Base-by-base conservation (phyloP, 208 protist species). In the Leishmania lainsoni region DNA sequence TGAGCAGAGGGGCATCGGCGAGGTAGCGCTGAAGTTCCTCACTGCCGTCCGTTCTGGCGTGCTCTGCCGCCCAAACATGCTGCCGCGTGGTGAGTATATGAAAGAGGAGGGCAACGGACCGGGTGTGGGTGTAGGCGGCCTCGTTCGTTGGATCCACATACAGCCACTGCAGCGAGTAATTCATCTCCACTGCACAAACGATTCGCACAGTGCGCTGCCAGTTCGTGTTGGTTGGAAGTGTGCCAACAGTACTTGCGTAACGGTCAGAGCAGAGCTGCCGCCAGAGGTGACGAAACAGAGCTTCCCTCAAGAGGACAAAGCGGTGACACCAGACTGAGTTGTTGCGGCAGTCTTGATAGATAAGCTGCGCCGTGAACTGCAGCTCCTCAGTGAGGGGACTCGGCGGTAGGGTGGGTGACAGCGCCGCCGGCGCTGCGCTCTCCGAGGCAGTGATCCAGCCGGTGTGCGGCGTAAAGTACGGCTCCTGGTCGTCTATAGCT, bases 241-340 rank as follows among this genome's bases (percentile, higher is more conserved):
- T n/a, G 51, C 29, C 78, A 54, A 56, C 49, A 1, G n/a, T 10
- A 2, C 39, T 68, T 3, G 8, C n/a, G 83, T 26, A 48, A 9
- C 56, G n/a, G 5, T 16, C 49, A 39, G 49, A 26, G 71, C 71
- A 76, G 71, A 59, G 73, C 42, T 58, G 49, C 58, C 68, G 65
- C 79, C 77, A 94, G 45, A 70, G 88, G 70, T 8, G 73, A 35
- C 77, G 74, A 58, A 94, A 71, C 6, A 97, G 82, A 54, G 92
- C 79, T 5, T 85, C 76, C 10, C 82, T 63, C 70, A 95, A 88
- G 26, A 95, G 66, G 39, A 80, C 75, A 29, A 91, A 90, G 39
- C 93, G 89, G 72, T 97, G 93, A 77, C 92, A 95, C 93, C 93
- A 97, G 29, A 90, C 93, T 6, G 92, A 95, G 83, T 97, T 97